phyloP scores from a whole-genome alignment of 2,329 filamentous ascomycete species.

The Amauroascus niger region DNA sequence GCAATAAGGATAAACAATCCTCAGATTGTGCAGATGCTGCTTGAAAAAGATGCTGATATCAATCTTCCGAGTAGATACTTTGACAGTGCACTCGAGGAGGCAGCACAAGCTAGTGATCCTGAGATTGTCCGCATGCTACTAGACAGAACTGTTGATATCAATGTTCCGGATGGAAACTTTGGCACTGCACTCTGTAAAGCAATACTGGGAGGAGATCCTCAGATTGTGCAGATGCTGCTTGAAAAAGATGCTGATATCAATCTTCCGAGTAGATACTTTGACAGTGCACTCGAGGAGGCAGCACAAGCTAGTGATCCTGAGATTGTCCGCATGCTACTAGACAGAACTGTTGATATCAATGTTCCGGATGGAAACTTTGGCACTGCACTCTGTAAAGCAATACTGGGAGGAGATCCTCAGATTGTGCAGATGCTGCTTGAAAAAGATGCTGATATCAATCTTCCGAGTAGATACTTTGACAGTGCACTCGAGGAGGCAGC shows the following conservation, averaged over 20 bases:
- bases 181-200: not conserved
- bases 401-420: not conserved
- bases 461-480: no score
- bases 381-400: not conserved
- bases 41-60: no score
- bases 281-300: not conserved
- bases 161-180: not conserved
- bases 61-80: no score
- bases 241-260: not conserved
- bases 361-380: not conserved
- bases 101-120: not conserved
- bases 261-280: not conserved
- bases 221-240: not conserved
- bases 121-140: conserved; percentile 5
- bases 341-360: not conserved
- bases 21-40: not conserved
- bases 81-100: not conserved
- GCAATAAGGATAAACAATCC: no score
- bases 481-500: not conserved
- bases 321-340: conserved; percentile 6
- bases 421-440: not conserved
- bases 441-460: no score
- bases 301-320: no score
- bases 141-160: not conserved
- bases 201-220: not conserved